These are phyloP conservation scores for Karstenula rhodostoma DNA, from an alignment of 2,329 filamentous ascomycete species.

Conservation along the genomic window DNA sequence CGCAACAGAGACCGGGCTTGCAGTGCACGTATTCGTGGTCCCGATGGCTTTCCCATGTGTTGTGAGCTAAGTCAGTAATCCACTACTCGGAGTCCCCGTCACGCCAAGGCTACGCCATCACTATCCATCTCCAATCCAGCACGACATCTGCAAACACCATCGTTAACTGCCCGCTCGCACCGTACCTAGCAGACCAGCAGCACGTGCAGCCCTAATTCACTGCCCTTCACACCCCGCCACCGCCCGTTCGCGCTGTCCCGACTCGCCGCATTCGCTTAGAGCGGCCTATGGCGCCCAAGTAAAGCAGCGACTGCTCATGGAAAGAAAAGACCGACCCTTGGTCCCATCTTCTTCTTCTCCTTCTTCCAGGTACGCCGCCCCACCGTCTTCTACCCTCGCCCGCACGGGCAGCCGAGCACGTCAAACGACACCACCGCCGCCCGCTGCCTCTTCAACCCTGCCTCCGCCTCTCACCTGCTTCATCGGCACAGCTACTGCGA, in stretches of 20 bases:
- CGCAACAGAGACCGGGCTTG: neutral
- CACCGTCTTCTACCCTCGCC: conserved; percentile 20
- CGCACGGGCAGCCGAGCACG: conserved; percentile 5
- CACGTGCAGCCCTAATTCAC: conserved; percentile 14
- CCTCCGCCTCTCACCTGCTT: conserved; percentile 31
- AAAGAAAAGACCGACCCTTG: conserved; percentile 38
- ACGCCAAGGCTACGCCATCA: conserved; percentile 24
- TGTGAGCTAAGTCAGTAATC: conserved; percentile 3
- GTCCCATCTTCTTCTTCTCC: conserved; percentile 31
- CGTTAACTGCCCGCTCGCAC: conserved; percentile 5
- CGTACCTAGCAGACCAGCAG: neutral
- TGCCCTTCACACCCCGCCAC: conserved; percentile 11
- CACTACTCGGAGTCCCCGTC: conserved; percentile 12
- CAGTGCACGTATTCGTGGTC: neutral
- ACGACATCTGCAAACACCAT: conserved; percentile 20
- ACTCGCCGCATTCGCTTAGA: conserved; percentile 44
- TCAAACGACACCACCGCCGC: conserved; percentile 12
- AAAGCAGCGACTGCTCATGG: conserved; percentile 42
- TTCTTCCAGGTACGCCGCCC: conserved; percentile 35
- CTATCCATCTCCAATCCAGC: conserved; percentile 25
- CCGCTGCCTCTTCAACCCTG: conserved; percentile 21
- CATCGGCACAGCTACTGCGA: conserved; percentile 38
- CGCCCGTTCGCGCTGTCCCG: conserved; percentile 21
- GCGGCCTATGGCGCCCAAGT: conserved; percentile 50
- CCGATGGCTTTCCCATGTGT: neutral